phyloP scores from a whole-genome alignment of 371 early-diverging fungal species.

The Cokeromyces recurvatus region DNA sequence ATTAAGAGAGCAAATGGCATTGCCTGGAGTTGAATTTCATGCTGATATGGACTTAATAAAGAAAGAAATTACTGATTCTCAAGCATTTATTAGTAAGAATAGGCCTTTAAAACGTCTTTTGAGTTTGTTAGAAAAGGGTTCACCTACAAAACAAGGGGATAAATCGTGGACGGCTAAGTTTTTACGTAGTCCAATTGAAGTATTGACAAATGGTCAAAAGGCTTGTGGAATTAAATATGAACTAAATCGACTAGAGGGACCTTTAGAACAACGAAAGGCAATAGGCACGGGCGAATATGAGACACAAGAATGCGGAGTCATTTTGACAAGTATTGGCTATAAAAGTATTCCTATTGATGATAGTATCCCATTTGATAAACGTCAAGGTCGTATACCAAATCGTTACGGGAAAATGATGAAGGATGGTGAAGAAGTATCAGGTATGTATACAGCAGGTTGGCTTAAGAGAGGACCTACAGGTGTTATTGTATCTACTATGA shows the following conservation, averaged over 20 bases:
- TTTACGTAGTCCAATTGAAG: conserved; percentile 63
- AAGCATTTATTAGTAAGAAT: conserved; percentile 38
- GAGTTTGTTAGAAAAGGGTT: conserved; percentile 69
- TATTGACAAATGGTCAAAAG: conserved; percentile 27
- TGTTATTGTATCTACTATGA: conserved; percentile 93
- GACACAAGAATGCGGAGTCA: conserved; percentile 57
- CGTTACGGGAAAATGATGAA: conserved; percentile 68
- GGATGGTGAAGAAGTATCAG: conserved; percentile 45
- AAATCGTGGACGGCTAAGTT: conserved; percentile 77
- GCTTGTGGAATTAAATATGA: conserved; percentile 57
- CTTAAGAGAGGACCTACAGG: conserved; percentile 92
- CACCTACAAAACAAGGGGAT: conserved; percentile 17
- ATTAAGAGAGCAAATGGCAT: conserved; percentile 86
- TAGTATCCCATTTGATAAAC: conserved; percentile 75
- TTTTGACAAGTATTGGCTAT: conserved; percentile 88
- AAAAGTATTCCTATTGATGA: conserved; percentile 64
- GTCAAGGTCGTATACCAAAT: conserved; percentile 73
- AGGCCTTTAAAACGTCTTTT: conserved; percentile 76
- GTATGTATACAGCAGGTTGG: conserved; percentile 92
- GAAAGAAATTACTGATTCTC: conserved; percentile 30
- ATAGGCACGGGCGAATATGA: conserved; percentile 55
- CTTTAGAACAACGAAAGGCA: conserved; percentile 44
- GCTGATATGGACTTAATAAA: conserved; percentile 58
- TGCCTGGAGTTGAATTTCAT: conserved; percentile 57
- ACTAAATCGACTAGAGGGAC: conserved; percentile 66